Conservation (phyloP, 441 rosid genomes). For the Populus hybrid region DNA sequence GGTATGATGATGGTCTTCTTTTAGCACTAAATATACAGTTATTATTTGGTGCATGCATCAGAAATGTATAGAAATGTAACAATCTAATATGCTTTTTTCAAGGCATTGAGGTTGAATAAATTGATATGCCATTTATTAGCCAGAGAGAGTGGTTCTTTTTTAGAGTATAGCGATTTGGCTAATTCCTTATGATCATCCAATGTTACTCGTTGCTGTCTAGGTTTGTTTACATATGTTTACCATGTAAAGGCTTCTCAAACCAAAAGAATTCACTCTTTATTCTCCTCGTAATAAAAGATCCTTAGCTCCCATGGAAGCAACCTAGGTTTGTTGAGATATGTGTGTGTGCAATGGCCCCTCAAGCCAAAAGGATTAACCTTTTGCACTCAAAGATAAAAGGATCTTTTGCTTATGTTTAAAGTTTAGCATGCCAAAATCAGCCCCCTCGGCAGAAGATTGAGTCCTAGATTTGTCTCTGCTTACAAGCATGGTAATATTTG, state of each 20-base stretch:
- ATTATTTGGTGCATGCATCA: background rate
- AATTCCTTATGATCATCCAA: background rate
- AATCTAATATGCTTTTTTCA: background rate
- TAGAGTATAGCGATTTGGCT: background rate
- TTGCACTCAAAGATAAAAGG: background rate
- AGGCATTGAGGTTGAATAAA: conserved; percentile 7
- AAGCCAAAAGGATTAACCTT: background rate
- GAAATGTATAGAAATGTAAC: conserved; percentile 8
- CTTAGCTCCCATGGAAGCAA: background rate
- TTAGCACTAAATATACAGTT: background rate
- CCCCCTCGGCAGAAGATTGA: background rate
- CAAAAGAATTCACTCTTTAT: background rate
- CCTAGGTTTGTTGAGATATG: background rate
- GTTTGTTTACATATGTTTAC: background rate
- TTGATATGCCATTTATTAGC: background rate
- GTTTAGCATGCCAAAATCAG: background rate
- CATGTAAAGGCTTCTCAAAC: background rate
- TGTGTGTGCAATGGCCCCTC: background rate
- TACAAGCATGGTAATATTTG: background rate
- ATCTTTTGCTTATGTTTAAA: background rate
- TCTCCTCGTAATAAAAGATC: background rate
- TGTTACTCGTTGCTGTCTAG: background rate
- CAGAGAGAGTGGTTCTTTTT: background rate
- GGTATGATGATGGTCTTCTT: conserved; percentile 39
- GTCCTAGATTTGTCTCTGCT: background rate